A percentile compares a stretch with the other conserved stretches of the same genome.
These are phyloP conservation scores for Spatholobus suberectus DNA, from an alignment of 306 rosid species.

Conservation along the genomic window DNA sequence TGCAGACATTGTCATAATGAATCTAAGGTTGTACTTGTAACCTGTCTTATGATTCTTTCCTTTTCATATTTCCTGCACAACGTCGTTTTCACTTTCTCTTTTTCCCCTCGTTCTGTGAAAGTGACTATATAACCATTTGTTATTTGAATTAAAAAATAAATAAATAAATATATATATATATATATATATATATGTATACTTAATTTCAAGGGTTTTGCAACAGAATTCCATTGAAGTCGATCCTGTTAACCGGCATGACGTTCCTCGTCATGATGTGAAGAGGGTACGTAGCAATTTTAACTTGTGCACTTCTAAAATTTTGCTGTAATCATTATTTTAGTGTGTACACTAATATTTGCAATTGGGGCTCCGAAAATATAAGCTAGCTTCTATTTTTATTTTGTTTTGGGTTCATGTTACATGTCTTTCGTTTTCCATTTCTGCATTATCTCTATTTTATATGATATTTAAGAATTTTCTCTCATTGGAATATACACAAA, in stretches of 20 bases:
- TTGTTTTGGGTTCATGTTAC: not conserved
- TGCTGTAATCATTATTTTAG: not conserved
- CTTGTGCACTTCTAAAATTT: not conserved
- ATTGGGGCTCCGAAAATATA: not conserved
- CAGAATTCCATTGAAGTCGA: conserved; percentile 72
- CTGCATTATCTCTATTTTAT: not conserved
- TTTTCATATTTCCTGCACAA: not conserved
- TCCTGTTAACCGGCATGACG: conserved; percentile 63
- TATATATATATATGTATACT: not conserved
- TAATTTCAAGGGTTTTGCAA: not conserved
- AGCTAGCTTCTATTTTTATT: not conserved
- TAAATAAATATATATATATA: too few species aligned
- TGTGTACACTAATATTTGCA: not conserved
- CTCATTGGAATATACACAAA: not conserved
- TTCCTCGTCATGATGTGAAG: conserved; percentile 83
- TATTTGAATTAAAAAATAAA: not conserved
- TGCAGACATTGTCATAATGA: conserved; percentile 54
- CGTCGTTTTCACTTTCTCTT: not conserved
- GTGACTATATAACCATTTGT: not conserved
- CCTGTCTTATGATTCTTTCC: not conserved
- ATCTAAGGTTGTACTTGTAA: conserved; percentile 37
- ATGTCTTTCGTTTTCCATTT: not conserved
- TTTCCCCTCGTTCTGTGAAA: not conserved
- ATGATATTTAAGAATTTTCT: not conserved
- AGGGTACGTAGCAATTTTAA: conserved; percentile 44